phyloP scores from a whole-genome alignment of 1,139 yeast genomes.

The Eremothecium cymbalariae region DNA sequence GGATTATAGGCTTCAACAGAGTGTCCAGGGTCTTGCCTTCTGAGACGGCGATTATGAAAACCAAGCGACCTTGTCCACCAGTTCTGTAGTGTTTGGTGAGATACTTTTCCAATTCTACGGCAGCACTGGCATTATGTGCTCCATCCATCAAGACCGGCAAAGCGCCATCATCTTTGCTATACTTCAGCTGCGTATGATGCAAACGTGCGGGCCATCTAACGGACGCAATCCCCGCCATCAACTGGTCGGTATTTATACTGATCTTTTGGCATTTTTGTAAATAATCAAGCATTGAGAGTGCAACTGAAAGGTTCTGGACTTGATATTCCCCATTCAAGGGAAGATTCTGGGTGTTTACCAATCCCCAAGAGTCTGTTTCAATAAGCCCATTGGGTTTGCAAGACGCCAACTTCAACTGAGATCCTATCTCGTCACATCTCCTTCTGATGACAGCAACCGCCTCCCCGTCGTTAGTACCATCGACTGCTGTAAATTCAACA shows the following conservation, averaged over 20 bases:
- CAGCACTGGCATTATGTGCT: conserved; percentile 86
- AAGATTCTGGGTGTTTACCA: conserved; percentile 13
- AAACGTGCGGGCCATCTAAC: conserved; percentile 60
- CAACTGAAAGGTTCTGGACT: conserved; percentile 56
- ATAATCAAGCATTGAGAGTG: conserved; percentile 48
- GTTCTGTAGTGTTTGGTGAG: conserved; percentile 28
- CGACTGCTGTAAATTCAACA: conserved; percentile 57
- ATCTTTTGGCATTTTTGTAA: conserved; percentile 21
- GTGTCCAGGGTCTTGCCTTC: conserved; percentile 55
- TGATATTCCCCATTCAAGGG: conserved; percentile 73
- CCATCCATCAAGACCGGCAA: conserved; percentile 64
- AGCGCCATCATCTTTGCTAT: conserved; percentile 14
- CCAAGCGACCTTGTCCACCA: conserved; percentile 35
- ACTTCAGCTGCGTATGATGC: conserved; percentile 36
- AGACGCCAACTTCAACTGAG: conserved; percentile 28
- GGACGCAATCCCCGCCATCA: conserved; percentile 43
- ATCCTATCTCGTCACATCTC: conserved; percentile 28
- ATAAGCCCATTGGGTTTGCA: conserved; percentile 11
- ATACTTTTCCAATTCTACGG: conserved; percentile 51
- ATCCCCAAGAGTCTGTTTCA: conserved; percentile 34
- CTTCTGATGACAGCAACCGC: conserved; percentile 39
- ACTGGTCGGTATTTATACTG: conserved; percentile 27
- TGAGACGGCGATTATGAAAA: conserved; percentile 68
- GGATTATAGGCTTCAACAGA: conserved; percentile 46
- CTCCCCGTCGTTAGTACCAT: conserved; percentile 50